Evolutionary conservation across 164 flowering plant genomes (phyloP), one percentile per base, ranked within the genome.

Genomic region (Litsea cubeba): DNA sequence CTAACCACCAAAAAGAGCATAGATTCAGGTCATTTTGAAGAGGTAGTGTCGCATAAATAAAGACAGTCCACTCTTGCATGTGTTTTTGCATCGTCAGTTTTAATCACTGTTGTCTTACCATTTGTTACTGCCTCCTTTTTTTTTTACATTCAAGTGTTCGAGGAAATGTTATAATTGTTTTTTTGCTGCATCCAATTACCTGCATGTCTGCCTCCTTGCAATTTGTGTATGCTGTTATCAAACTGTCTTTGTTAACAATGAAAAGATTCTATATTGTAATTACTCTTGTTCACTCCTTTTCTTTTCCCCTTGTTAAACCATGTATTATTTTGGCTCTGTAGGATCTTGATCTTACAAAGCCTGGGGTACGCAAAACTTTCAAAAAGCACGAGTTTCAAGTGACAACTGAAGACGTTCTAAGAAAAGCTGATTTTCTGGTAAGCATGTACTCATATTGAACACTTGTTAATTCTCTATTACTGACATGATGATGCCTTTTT

Each of bases 341-440:
- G 98, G 98, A 91, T 85, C 93, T 89, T 71, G 91, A 89, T 85
- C 83, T 89, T 58, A 85, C 75, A 76, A 87, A 77, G 79, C 92
- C 90, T 24, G 87, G 85, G 32, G 78, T 80, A 2, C 79, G 68
- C 8, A 87, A 77, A 80, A 76, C 81, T 70, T 2, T 22, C 35
- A 84, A 70, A 77, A 80, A 82, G 76, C 0, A 0, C 1, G 91
- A 85, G 71, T 92, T 91, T 79, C 82, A 87, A 72, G 80, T 78
- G 35, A 91, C 95, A 25, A 92, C 94, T 5, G 80, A 86, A 75
- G 94, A 91, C 76, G 98, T 87, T 77, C 79, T 92, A 50, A 79
- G 75, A 51, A 87, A 88, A 81, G 97, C 97, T 71, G 97, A 93
- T 85, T 95, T 95, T 81, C 85, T 95, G 93, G 97, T 93, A 69